These are phyloP conservation scores for Taphrina deformans DNA, from an alignment of 1,139 yeast genomes.

Conservation along the genomic window DNA sequence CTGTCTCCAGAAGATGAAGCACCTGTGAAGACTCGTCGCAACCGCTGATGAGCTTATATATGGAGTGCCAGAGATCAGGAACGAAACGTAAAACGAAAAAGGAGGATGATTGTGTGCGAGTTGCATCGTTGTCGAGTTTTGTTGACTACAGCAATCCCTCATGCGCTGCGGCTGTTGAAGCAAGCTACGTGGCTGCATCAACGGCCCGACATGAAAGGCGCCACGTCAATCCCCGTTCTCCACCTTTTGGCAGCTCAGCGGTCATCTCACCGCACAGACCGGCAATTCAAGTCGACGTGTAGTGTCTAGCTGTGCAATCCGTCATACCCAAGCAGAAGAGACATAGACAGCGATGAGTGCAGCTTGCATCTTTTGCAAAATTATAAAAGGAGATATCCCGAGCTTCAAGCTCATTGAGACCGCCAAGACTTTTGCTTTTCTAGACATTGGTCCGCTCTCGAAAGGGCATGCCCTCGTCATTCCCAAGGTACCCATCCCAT, in stretches of 20 bases:
- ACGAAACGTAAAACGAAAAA: not conserved
- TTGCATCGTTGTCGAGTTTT: constrained; percentile 4
- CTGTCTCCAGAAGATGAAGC: too few relatives aligned
- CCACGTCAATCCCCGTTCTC: not conserved
- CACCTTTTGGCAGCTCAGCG: not conserved
- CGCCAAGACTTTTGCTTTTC: constrained; percentile 64
- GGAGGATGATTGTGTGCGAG: not conserved
- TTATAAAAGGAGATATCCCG: constrained; percentile 64
- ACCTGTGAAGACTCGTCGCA: too few relatives aligned
- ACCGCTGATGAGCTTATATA: not conserved
- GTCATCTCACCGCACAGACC: too few relatives aligned
- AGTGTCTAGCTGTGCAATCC: too few relatives aligned
- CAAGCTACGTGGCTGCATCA: not conserved
- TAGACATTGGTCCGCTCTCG: constrained; percentile 90
- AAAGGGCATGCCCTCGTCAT: constrained; percentile 84
- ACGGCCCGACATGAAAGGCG: not conserved
- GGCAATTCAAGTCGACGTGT: too few relatives aligned
- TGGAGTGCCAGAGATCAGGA: not conserved
- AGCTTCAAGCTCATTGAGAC: constrained; percentile 63
- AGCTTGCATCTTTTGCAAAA: constrained; percentile 84
- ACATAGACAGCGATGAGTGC: not conserved
- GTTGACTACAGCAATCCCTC: not conserved
- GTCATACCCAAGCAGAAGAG: not conserved
- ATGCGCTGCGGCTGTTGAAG: not conserved
- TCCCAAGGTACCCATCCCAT: constrained; percentile 50